These are phyloP conservation scores for Panicum virgatum DNA, from an alignment of 202 grass and related monocot genomes.

Conservation along the genomic window DNA sequence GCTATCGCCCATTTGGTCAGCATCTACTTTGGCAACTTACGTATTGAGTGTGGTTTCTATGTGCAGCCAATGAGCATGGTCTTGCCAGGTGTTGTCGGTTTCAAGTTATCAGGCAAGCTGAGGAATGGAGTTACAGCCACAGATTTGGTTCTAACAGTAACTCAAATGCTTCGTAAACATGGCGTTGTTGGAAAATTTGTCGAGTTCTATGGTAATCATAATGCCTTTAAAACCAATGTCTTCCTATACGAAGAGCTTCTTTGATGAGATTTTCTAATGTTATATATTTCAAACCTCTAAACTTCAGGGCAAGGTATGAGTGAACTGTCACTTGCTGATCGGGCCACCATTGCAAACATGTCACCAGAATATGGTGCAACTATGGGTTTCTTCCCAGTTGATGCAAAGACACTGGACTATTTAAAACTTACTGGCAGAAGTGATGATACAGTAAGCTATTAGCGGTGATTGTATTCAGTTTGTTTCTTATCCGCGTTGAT, in stretches of 20 bases:
- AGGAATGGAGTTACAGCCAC: constrained; percentile 93
- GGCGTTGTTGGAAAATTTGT: constrained; percentile 98
- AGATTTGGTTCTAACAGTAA: constrained; percentile 96
- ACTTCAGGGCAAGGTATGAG: constrained; percentile 81
- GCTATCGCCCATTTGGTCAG: not conserved
- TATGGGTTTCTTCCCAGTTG: constrained; percentile 99
- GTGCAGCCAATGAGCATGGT: constrained; percentile 98
- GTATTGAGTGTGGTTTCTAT: constrained; percentile 25
- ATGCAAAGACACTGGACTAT: constrained; percentile 81
- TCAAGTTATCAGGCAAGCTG: constrained; percentile 91
- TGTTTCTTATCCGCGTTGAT: constrained; percentile 19
- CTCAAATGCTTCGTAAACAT: constrained; percentile 96
- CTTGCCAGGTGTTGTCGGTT: constrained; percentile 89
- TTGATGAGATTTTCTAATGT: constrained; percentile 19
- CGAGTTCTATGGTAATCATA: constrained; percentile 80
- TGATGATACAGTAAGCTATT: constrained; percentile 80
- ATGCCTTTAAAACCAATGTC: not conserved
- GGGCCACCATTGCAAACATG: constrained; percentile 98
- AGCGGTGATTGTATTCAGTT: not conserved
- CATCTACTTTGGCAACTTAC: not conserved
- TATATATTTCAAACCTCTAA: not conserved
- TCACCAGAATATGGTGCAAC: constrained; percentile 98
- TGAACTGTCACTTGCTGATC: constrained; percentile 88
- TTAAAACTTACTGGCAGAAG: constrained; percentile 93
- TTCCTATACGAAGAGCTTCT: not conserved